Conservation (phyloP, 441 rosid genomes). For the Bruguiera hainesii region DNA sequence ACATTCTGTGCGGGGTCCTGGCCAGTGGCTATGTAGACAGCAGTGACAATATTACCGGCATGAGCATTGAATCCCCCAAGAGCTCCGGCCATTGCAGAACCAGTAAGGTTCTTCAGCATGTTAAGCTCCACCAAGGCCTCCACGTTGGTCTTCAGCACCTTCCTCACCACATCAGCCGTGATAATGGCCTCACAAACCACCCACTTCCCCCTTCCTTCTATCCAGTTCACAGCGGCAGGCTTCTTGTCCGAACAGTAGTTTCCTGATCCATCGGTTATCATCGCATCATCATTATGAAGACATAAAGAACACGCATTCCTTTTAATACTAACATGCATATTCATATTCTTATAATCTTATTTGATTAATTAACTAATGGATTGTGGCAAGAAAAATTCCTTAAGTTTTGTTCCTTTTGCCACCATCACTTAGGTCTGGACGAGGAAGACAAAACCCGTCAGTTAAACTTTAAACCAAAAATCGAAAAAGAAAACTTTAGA, state of each 20-base stretch:
- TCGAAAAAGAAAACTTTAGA: too few species aligned
- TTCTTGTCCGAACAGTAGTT: constrained; percentile 92
- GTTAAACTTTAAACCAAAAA: too few species aligned
- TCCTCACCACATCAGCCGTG: constrained; percentile 62
- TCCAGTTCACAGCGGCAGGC: constrained; percentile 92
- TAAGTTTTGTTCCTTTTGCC: too few species aligned
- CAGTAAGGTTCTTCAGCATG: constrained; percentile 84
- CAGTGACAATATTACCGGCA: constrained; percentile 81
- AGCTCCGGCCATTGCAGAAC: constrained; percentile 88
- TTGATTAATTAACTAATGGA: too few species aligned
- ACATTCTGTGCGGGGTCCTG: constrained; percentile 97
- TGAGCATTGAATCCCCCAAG: constrained; percentile 97
- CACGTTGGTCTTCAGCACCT: constrained; percentile 71
- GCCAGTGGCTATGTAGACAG: constrained; percentile 80
- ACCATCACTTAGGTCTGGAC: too few species aligned
- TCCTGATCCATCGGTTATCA: constrained; percentile 28
- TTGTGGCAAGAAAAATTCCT: too few species aligned
- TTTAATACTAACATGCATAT: too few species aligned
- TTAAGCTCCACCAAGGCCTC: constrained; percentile 80
- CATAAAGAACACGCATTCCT: too few species aligned
- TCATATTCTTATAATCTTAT: too few species aligned
- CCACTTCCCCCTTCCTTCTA: constrained; percentile 91
- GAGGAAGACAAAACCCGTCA: too few species aligned
- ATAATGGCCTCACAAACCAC: constrained; percentile 83
- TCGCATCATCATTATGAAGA: too few species aligned